Percentiles rank a stretch among this genome's conserved stretches.
Conservation (phyloP, 257 asterid genomes). For the Ilex aquifolium region DNA sequence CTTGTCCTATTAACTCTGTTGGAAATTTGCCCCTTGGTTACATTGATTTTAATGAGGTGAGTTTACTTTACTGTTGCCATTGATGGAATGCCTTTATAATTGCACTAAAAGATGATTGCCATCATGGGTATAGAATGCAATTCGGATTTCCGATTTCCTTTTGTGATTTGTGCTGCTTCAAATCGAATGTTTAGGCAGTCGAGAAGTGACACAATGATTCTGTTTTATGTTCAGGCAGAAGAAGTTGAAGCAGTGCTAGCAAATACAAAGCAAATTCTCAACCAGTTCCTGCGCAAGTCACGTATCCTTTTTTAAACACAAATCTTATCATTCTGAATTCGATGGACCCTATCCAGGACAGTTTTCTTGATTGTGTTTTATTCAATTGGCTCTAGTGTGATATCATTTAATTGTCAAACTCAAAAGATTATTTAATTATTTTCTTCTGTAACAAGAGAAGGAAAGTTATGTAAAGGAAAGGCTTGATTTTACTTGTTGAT, state of each 20-base stretch:
- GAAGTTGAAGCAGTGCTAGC: constrained; percentile 93
- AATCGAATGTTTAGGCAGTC: constrained; percentile 10
- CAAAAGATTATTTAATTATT: background rate
- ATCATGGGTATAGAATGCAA: background rate
- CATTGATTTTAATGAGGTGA: constrained; percentile 63
- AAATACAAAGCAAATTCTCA: constrained; percentile 83
- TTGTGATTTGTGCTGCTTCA: background rate
- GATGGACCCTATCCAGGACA: background rate
- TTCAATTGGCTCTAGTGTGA: background rate
- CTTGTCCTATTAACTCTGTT: constrained; percentile 89
- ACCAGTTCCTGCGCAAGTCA: constrained; percentile 73
- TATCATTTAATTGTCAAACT: background rate
- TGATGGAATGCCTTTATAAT: background rate
- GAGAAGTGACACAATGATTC: constrained; percentile 12
- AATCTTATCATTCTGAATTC: background rate
- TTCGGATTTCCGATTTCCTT: constrained; percentile 10
- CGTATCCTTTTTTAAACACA: constrained; percentile 55
- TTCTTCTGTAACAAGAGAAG: background rate
- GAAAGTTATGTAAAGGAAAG: background rate
- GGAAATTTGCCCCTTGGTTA: constrained; percentile 88
- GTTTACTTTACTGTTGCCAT: constrained; percentile 10
- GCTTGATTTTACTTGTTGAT: too few species aligned
- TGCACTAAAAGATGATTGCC: constrained; percentile 7
- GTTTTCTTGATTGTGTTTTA: background rate
- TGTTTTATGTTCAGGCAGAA: constrained; percentile 42